Percentiles rank a stretch among this genome's conserved stretches.
These are phyloP conservation scores for Chernovozyma sophiae-reginae DNA, from an alignment of 1,139 yeast genomes.

Conservation along the genomic window DNA sequence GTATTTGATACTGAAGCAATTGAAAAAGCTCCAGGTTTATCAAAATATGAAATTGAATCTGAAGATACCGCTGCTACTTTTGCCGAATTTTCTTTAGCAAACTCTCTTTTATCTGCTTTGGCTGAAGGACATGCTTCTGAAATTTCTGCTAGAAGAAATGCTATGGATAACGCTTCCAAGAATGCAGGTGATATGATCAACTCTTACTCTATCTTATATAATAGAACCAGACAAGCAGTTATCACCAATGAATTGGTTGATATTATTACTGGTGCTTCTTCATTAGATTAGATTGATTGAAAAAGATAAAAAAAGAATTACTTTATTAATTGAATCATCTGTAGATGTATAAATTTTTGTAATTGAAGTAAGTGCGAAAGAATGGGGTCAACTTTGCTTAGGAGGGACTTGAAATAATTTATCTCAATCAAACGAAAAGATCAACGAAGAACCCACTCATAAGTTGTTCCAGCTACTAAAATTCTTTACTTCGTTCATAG, in stretches of 20 bases:
- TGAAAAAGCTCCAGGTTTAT: constrained; percentile 82
- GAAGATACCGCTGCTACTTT: constrained; percentile 66
- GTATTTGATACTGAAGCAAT: constrained; percentile 70
- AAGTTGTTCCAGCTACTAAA: too few relatives aligned
- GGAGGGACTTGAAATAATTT: too few relatives aligned
- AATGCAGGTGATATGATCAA: constrained; percentile 99
- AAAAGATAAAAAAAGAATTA: constrained; percentile 1
- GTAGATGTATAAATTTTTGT: not conserved
- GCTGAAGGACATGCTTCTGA: constrained; percentile 99
- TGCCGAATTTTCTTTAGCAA: constrained; percentile 86
- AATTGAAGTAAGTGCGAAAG: too few relatives aligned
- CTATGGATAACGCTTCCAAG: constrained; percentile 99
- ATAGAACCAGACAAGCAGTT: constrained; percentile 99
- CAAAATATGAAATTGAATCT: constrained; percentile 74
- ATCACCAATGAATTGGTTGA: constrained; percentile 99
- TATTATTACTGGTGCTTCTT: constrained; percentile 99
- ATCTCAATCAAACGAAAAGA: too few relatives aligned
- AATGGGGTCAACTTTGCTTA: too few relatives aligned
- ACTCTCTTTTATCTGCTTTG: constrained; percentile 85
- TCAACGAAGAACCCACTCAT: too few relatives aligned
- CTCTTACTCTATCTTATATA: constrained; percentile 92
- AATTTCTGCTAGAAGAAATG: constrained; percentile 98
- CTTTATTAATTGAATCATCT: not conserved
- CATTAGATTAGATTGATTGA: constrained; percentile 65
- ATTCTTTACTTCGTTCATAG: too few relatives aligned